Base-by-base conservation (phyloP, 1,284 basidiomycete genomes). In the Austroboletus niveus region DNA sequence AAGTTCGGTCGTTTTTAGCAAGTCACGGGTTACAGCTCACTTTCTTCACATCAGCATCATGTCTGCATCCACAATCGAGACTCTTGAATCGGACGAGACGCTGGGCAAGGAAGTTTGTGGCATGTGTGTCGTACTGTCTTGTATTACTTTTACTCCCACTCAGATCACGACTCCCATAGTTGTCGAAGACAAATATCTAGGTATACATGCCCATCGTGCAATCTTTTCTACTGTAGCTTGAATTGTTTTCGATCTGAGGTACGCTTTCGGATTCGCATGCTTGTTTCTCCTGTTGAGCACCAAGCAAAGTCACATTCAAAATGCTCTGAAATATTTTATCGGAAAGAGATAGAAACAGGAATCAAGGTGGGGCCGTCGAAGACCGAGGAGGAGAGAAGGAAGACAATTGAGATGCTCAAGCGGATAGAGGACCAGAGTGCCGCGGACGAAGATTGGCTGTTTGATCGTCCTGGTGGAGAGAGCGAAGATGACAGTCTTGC, bases 151-250 rank as follows among this genome's bases (percentile, higher is more conserved):
- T 40, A 36, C 9, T 39, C 39, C 45, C 51, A 38, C 47, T 54
- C 22, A 52, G 38, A 51, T 32, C 10, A 40, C 36, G 53, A 52
- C 44, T 47, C 44, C 54, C 45, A 50, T 56, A 92, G 90, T 64
- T 92, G 89, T 72, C 76, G 75, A 38, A 77, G 84, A 61, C 87
- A 90, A 63, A 77, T 89, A 58, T 80, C 86, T 9, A 83, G 82
- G 61, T 93, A 93, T 66, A 85, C 82, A 0, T 93, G 90, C 58
- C 86, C 91, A 29, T 74, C 74, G 17, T 93, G 91, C 72, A 92
- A 92, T 62, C 70, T 87, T 14, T 79, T 79, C 0, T 92, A 92
- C 60, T 93, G 90, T 69, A 88, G 87, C 15, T 66, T 92, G 38
- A 73, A 74, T 12, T 93, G 90, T 66, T 93, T 89, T 69, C 82